Conservation (phyloP, 352 stramenopile genomes). For the Pilasporangium apinafurcum region DNA sequence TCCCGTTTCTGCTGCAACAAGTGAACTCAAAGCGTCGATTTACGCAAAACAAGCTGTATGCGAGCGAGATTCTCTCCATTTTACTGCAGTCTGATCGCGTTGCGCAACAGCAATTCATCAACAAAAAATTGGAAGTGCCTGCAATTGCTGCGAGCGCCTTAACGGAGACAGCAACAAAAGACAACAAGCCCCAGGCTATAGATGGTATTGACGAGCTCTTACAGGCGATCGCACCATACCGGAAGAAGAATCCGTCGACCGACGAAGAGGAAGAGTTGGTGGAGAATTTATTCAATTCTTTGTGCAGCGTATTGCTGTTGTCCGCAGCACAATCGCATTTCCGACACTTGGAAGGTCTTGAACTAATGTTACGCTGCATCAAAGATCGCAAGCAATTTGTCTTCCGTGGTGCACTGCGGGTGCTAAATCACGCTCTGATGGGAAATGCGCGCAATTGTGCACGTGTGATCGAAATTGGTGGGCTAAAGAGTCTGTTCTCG, state of each 20-base stretch:
- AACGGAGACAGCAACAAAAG: slow-evolving; percentile 3
- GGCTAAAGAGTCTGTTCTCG: slow-evolving; percentile 56
- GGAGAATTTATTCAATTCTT: slow-evolving; percentile 89
- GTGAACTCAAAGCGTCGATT: slow-evolving; percentile 27
- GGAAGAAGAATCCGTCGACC: slow-evolving; percentile 72
- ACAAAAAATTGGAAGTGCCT: too few species aligned
- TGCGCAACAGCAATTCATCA: slow-evolving; percentile 36
- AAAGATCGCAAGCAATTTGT: slow-evolving; percentile 79
- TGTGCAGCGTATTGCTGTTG: slow-evolving; percentile 75
- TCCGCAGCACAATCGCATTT: slow-evolving; percentile 43
- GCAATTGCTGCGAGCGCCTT: background rate
- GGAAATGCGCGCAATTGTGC: slow-evolving; percentile 57
- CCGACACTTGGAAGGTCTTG: slow-evolving; percentile 80
- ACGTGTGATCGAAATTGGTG: slow-evolving; percentile 57
- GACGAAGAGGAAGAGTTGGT: slow-evolving; percentile 90
- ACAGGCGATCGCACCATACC: slow-evolving; percentile 82
- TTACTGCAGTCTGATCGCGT: slow-evolving; percentile 56
- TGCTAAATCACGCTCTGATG: slow-evolving; percentile 59
- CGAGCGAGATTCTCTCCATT: slow-evolving; percentile 82
- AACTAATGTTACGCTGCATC: slow-evolving; percentile 91
- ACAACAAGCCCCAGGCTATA: slow-evolving; percentile 1
- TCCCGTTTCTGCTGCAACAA: slow-evolving; percentile 54
- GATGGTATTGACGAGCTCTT: slow-evolving; percentile 91
- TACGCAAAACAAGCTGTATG: slow-evolving; percentile 79
- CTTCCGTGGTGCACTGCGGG: slow-evolving; percentile 44